Conservation (phyloP, 2,329 filamentous ascomycete genomes). For the Geosmithia putterillii region DNA sequence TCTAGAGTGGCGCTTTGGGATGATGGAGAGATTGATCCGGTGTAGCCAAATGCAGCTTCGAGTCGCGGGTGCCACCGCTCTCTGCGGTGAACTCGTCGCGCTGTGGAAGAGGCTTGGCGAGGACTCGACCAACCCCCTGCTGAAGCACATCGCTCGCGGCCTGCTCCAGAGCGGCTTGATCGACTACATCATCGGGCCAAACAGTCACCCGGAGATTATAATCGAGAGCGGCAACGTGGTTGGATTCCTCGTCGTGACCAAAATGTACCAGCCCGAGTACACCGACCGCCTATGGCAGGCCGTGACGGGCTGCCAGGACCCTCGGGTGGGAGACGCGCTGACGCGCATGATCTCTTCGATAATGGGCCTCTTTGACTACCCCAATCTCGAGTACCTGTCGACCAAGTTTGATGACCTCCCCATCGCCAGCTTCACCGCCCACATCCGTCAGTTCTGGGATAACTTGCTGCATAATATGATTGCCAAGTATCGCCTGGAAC, state of each 20-base stretch:
- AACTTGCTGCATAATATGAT: conserved; percentile 37
- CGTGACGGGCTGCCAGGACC: conserved; percentile 69
- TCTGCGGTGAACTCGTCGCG: conserved; percentile 58
- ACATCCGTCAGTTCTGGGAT: conserved; percentile 51
- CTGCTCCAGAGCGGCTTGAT: conserved; percentile 61
- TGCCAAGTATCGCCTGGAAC: conserved; percentile 26
- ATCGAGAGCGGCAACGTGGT: conserved; percentile 71
- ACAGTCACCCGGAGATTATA: conserved; percentile 86
- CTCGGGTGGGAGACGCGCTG: conserved; percentile 71
- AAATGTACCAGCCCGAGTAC: conserved; percentile 57
- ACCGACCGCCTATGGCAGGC: conserved; percentile 78
- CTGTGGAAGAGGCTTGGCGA: conserved; percentile 47
- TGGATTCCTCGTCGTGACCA: conserved; percentile 73
- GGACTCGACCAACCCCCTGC: conserved; percentile 29
- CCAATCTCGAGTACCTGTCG: conserved; percentile 51
- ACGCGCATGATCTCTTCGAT: conserved; percentile 49
- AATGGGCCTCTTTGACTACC: conserved; percentile 32
- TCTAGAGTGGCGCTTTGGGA: conserved; percentile 56
- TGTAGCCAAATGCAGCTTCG: conserved; percentile 87
- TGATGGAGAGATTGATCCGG: conserved; percentile 60
- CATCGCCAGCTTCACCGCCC: conserved; percentile 46
- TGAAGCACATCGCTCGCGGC: conserved; percentile 57
- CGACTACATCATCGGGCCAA: conserved; percentile 78
- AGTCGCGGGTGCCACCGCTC: conserved; percentile 61
- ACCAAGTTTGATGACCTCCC: conserved; percentile 56